Evolutionary conservation across 139 green algal species (phyloP).

Genomic region (Coelastrella sp.): DNA sequence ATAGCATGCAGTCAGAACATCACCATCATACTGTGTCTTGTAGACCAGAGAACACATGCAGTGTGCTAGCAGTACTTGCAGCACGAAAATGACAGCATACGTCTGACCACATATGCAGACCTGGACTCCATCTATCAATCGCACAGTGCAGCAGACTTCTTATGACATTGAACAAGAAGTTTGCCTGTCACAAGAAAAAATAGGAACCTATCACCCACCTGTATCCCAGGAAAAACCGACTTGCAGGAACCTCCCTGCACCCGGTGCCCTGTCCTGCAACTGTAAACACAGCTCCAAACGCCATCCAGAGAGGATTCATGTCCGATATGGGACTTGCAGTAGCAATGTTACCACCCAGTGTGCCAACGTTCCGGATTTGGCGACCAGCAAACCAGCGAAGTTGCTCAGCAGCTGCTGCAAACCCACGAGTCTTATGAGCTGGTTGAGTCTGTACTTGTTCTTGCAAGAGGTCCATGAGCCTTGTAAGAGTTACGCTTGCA

Average conservation of each 20-base stretch:
- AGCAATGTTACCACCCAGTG: conserved; percentile 92
- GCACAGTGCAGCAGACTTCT: too few relatives aligned
- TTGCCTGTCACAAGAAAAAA: too few relatives aligned
- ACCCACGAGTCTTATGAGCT: conserved; percentile 60
- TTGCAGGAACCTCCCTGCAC: conserved; percentile 52
- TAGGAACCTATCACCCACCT: conserved; percentile 32
- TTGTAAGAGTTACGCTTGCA: conserved; percentile 81
- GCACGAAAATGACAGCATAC: too few relatives aligned
- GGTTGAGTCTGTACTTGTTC: conserved; percentile 46
- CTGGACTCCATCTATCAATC: too few relatives aligned
- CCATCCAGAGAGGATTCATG: conserved; percentile 95
- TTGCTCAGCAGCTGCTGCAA: conserved; percentile 86
- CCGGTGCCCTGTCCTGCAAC: conserved; percentile 53
- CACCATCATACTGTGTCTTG: too few relatives aligned
- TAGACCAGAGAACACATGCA: too few relatives aligned
- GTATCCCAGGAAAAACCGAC: conserved; percentile 95
- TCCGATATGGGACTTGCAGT: conserved; percentile 95
- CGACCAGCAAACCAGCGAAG: conserved; percentile 83
- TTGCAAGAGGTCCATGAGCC: conserved; percentile 63
- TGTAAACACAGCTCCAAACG: conserved; percentile 76
- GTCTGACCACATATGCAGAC: too few relatives aligned
- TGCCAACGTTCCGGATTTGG: conserved; percentile 96
- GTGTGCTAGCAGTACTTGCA: too few relatives aligned
- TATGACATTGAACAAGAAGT: too few relatives aligned
- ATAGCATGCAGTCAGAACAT: too few relatives aligned